phyloP scores from a whole-genome alignment of 208 protist species.

The Porcisia hertigi region DNA sequence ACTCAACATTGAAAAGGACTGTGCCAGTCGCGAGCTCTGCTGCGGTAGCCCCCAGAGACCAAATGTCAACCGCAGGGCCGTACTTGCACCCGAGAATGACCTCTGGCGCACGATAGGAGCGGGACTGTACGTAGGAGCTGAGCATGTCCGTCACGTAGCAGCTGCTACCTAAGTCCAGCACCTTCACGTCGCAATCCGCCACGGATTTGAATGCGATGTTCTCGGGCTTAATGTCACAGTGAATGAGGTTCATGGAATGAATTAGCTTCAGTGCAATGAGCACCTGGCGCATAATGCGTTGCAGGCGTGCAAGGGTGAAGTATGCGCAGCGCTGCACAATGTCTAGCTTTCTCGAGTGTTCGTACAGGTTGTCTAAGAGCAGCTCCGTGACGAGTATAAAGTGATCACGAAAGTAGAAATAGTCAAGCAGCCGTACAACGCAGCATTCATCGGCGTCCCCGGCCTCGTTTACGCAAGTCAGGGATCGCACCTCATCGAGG shows the following conservation, averaged over 20 bases:
- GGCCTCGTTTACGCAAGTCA: conserved; percentile 81
- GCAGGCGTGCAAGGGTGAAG: conserved; percentile 85
- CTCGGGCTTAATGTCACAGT: conserved; percentile 97
- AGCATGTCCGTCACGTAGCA: conserved; percentile 74
- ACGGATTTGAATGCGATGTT: conserved; percentile 92
- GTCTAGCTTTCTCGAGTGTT: conserved; percentile 84
- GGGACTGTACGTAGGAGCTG: conserved; percentile 91
- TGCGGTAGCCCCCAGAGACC: conserved; percentile 92
- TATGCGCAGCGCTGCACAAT: conserved; percentile 62
- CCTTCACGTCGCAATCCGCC: conserved; percentile 75
- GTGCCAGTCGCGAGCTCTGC: conserved; percentile 94
- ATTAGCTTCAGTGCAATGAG: conserved; percentile 75
- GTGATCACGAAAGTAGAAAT: conserved; percentile 94
- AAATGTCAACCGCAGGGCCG: conserved; percentile 87
- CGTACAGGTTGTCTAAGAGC: conserved; percentile 92
- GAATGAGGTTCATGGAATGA: conserved; percentile 91
- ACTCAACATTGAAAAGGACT: conserved; percentile 88
- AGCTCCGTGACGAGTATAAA: conserved; percentile 94
- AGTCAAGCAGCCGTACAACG: conserved; percentile 84
- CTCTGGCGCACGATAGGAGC: conserved; percentile 95
- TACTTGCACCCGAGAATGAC: conserved; percentile 87
- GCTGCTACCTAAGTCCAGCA: conserved; percentile 91
- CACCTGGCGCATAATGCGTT: conserved; percentile 73
- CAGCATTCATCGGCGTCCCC: conserved; percentile 70
- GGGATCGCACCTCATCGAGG: conserved; percentile 94